Conservation (phyloP, 306 rosid species). For the Cicer judaicum region DNA sequence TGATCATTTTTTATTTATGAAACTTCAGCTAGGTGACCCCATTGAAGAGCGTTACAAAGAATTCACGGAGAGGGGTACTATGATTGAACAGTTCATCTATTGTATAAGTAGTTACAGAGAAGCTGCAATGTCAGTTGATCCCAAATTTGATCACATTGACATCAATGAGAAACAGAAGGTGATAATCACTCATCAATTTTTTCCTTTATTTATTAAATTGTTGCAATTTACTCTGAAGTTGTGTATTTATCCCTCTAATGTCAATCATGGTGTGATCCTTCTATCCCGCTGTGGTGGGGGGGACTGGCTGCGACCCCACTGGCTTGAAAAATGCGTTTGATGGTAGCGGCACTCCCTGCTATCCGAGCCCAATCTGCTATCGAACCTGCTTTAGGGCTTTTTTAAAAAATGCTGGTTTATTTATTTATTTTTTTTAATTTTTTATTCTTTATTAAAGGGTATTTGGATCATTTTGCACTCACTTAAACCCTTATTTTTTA, state of each 20-base stretch:
- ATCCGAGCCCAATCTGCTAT: too few species aligned
- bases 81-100: constrained; percentile 63
- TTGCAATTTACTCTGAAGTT: neutral
- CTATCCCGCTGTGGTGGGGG: too few species aligned
- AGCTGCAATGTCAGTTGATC: constrained; percentile 75
- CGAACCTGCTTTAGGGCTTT: too few species aligned
- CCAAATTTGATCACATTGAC: constrained; percentile 91
- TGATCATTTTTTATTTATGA: neutral
- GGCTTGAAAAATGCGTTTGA: too few species aligned
- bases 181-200: neutral
- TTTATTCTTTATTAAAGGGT: too few species aligned
- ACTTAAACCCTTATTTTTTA: too few species aligned
- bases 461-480: too few species aligned
- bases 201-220: neutral
- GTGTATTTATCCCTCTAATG: neutral
- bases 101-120: constrained; percentile 80
- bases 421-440: too few species aligned
- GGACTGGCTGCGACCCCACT: too few species aligned
- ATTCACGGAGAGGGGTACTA: constrained; percentile 67
- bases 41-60: constrained; percentile 85
- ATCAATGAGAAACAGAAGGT: constrained; percentile 81
- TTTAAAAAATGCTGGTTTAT: too few species aligned
- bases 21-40: constrained; percentile 90
- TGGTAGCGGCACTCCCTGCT: too few species aligned
- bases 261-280: too few species aligned